These are phyloP conservation scores for Rhizophora mangle DNA, from an alignment of 345 rosid species.

Conservation along the genomic window DNA sequence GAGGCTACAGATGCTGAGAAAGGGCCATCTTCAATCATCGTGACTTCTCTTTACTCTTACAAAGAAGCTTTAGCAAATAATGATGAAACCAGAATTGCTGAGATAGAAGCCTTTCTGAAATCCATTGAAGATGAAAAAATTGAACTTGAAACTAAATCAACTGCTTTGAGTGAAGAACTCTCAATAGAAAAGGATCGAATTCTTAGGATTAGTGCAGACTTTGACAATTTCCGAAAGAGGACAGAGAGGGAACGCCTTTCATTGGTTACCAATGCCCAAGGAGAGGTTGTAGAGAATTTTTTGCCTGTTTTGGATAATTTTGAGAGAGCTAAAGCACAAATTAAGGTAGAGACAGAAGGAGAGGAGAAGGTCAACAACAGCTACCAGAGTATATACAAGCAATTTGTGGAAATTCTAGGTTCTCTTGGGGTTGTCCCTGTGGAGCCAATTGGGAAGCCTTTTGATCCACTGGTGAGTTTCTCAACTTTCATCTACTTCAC, in stretches of 20 bases:
- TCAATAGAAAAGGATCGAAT: conserved; percentile 66
- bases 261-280: conserved; percentile 80
- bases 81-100: conserved; percentile 54
- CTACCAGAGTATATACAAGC: conserved; percentile 94
- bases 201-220: conserved; percentile 87
- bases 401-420: conserved; percentile 68
- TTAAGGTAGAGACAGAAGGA: conserved; percentile 79
- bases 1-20: conserved; percentile 45
- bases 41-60: conserved; percentile 49
- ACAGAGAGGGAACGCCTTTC: conserved; percentile 84
- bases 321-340: conserved; percentile 88
- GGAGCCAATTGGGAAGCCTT: conserved; percentile 75
- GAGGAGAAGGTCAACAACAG: conserved; percentile 85
- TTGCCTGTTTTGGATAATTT: conserved; percentile 83
- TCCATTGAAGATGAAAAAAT: conserved; percentile 67
- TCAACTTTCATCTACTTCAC: conserved; percentile 16
- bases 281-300: conserved; percentile 84
- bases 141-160: conserved; percentile 52
- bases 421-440: conserved; percentile 80
- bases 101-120: conserved; percentile 61
- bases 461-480: conserved; percentile 90
- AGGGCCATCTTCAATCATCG: conserved; percentile 42
- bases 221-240: conserved; percentile 94
- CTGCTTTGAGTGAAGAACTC: conserved; percentile 57
- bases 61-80: conserved; percentile 65